Percentiles rank a stretch among this genome's conserved stretches.
These are phyloP conservation scores for Lomentospora prolificans DNA, from an alignment of 2,329 filamentous ascomycete species.

Conservation along the genomic window DNA sequence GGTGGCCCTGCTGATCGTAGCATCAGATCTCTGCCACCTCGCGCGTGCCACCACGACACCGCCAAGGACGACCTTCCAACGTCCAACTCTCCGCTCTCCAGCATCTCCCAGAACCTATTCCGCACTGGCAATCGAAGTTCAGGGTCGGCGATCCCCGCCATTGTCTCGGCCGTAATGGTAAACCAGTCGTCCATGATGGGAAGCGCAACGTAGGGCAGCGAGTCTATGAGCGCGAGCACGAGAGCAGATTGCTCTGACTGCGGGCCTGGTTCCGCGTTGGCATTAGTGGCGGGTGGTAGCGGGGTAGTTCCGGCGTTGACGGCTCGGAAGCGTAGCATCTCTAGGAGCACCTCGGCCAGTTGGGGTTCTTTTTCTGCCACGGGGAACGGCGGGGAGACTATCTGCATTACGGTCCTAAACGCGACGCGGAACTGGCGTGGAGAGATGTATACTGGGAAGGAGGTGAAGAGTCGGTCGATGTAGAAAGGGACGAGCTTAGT, in stretches of 20 bases:
- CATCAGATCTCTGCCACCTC: slow-evolving; percentile 43
- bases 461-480: slow-evolving; percentile 67
- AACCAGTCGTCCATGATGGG: slow-evolving; percentile 72
- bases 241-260: slow-evolving; percentile 74
- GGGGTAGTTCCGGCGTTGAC: slow-evolving; percentile 39
- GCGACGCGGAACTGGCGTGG: slow-evolving; percentile 80
- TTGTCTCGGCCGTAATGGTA: slow-evolving; percentile 55
- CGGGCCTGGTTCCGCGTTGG: slow-evolving; percentile 21
- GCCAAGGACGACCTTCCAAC: slow-evolving; percentile 70
- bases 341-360: slow-evolving; percentile 70
- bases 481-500: slow-evolving; percentile 71
- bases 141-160: slow-evolving; percentile 54
- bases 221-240: slow-evolving; percentile 67
- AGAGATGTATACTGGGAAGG: slow-evolving; percentile 71
- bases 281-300: slow-evolving; percentile 23
- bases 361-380: slow-evolving; percentile 64
- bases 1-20: slow-evolving; percentile 19
- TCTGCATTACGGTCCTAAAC: slow-evolving; percentile 74
- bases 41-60: slow-evolving; percentile 75
- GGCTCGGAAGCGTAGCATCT: slow-evolving; percentile 63
- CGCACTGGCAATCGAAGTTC: slow-evolving; percentile 55
- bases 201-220: slow-evolving; percentile 63
- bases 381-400: slow-evolving; percentile 69
- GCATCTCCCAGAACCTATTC: slow-evolving; percentile 67
- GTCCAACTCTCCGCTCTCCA: slow-evolving; percentile 79